These are phyloP conservation scores for Cyberlindnera subsufficiens DNA, from an alignment of 805 yeast genomes.

Conservation along the genomic window DNA sequence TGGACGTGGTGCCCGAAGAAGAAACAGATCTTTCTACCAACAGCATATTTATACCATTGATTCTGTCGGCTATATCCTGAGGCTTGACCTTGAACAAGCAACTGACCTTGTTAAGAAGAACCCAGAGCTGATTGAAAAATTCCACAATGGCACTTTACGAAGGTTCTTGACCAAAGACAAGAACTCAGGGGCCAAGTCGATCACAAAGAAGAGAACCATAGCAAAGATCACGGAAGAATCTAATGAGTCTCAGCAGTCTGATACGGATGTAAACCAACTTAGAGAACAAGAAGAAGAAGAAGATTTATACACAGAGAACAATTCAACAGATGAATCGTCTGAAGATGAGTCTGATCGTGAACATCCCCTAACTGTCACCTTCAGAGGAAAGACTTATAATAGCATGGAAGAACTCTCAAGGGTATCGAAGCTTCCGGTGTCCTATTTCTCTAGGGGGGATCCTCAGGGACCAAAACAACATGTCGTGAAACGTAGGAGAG, in stretches of 20 bases:
- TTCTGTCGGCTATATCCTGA: slow-evolving; percentile 16
- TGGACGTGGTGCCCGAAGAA: slow-evolving; percentile 9
- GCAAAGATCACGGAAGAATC: background rate
- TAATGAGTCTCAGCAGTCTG: background rate
- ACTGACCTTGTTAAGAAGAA: slow-evolving; percentile 16
- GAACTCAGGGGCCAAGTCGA: background rate
- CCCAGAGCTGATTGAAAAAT: slow-evolving; percentile 22
- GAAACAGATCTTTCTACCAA: slow-evolving; percentile 18
- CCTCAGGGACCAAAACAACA: background rate
- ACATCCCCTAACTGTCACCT: background rate
- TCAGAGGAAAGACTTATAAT: slow-evolving; percentile 19
- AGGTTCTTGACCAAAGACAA: slow-evolving; percentile 5
- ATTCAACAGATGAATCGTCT: slow-evolving; percentile 13
- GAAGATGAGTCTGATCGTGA: slow-evolving; percentile 2
- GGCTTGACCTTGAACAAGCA: slow-evolving; percentile 15
- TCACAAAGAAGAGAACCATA: background rate
- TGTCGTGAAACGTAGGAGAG: slow-evolving; percentile 1
- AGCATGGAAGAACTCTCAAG: slow-evolving; percentile 15
- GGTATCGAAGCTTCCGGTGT: slow-evolving; percentile 19
- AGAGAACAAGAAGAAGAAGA: slow-evolving; percentile 6
- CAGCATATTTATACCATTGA: slow-evolving; percentile 24
- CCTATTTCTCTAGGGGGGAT: slow-evolving; percentile 14
- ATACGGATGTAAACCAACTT: background rate
- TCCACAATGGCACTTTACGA: slow-evolving; percentile 21
- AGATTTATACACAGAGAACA: slow-evolving; percentile 11